Percentiles rank a stretch among this genome's conserved stretches.
These are phyloP conservation scores for Macroventuria anomochaeta DNA, from an alignment of 2,329 filamentous ascomycete species.

Conservation along the genomic window DNA sequence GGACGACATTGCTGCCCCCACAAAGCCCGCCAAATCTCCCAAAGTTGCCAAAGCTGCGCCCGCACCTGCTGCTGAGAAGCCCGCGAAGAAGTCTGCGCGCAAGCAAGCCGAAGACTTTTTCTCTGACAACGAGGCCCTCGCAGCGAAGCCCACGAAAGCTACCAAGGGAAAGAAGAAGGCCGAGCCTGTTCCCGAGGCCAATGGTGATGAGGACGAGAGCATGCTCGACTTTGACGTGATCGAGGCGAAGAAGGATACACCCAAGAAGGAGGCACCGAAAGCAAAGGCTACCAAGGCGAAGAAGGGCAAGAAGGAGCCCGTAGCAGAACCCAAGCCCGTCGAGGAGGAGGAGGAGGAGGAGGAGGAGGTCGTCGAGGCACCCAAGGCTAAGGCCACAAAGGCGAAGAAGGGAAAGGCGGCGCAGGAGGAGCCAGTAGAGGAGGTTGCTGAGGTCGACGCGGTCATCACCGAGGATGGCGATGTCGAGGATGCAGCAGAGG, in stretches of 20 bases:
- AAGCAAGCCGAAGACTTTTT: constrained; percentile 49
- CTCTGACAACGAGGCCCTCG: constrained; percentile 33
- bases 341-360: constrained; percentile 18
- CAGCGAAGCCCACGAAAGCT: constrained; percentile 29
- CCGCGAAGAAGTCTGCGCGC: constrained; percentile 37
- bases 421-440: constrained; percentile 29
- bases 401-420: constrained; percentile 30
- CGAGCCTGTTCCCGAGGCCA: constrained; percentile 28
- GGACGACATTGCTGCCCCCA: constrained; percentile 32
- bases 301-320: constrained; percentile 29
- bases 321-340: constrained; percentile 21
- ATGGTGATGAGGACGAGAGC: constrained; percentile 18
- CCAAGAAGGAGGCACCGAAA: constrained; percentile 26
- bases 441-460: constrained; percentile 25
- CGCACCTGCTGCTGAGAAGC: constrained; percentile 27
- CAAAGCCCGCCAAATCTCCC: constrained; percentile 27
- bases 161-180: constrained; percentile 51
- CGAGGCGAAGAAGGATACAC: constrained; percentile 21
- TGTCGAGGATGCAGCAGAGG: constrained; percentile 34
- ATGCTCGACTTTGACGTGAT: constrained; percentile 20
- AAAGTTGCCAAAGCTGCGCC: constrained; percentile 32
- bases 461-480: constrained; percentile 20
- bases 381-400: constrained; percentile 31
- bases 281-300: constrained; percentile 35
- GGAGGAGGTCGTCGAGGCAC: constrained; percentile 18